Evolutionary conservation across 192 early-diverging fungal species (phyloP).

Genomic region (Backusella psychrophila): DNA sequence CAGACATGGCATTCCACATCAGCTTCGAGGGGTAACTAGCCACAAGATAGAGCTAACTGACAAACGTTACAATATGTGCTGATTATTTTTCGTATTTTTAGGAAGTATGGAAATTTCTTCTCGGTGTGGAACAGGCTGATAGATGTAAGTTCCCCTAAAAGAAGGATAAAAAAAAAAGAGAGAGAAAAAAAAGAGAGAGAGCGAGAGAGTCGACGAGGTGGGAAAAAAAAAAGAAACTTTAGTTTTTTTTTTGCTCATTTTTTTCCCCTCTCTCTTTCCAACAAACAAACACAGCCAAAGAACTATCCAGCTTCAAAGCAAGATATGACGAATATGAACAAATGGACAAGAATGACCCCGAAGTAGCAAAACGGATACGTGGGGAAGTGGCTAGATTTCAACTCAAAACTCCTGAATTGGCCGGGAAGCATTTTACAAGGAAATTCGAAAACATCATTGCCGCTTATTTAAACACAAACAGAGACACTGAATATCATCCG

Average conservation of each 20-base stretch:
- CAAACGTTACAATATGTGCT: neutral
- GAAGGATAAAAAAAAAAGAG: neutral
- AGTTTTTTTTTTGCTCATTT: neutral
- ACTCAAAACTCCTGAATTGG: constrained; percentile 40
- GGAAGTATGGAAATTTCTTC: constrained; percentile 87
- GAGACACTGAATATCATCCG: constrained; percentile 73
- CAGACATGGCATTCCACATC: constrained; percentile 78
- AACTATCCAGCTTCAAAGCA: constrained; percentile 56
- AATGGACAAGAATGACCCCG: constrained; percentile 67
- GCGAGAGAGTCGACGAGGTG: too few relatives aligned
- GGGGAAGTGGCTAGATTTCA: constrained; percentile 74
- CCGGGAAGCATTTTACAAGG: constrained; percentile 25
- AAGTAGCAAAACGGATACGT: constrained; percentile 73
- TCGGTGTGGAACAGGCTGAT: constrained; percentile 81
- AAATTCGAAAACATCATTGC: constrained; percentile 87
- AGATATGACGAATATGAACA: constrained; percentile 64
- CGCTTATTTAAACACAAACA: constrained; percentile 79
- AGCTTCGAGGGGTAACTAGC: constrained; percentile 63
- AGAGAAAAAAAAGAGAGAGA: neutral
- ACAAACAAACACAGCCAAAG: constrained; percentile 50
- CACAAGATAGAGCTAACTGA: neutral
- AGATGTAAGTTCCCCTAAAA: constrained; percentile 52
- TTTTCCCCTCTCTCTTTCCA: constrained; percentile 5
- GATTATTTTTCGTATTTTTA: constrained; percentile 19
- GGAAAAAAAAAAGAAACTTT: neutral